Conservation (phyloP, 768 basidiomycete species). For the Suillus ampliporus region DNA sequence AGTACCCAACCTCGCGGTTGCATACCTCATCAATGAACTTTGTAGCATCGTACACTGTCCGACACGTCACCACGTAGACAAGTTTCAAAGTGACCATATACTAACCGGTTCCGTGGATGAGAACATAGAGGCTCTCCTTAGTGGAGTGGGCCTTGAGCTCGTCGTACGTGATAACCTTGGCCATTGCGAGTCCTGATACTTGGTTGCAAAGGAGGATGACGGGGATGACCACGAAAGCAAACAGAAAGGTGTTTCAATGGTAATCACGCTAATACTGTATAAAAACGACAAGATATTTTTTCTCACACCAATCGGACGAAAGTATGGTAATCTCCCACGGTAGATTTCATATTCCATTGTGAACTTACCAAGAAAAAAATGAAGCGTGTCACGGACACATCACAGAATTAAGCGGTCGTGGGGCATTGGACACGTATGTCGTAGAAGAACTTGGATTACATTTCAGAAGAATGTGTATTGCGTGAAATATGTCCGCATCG, state of each 20-base stretch:
- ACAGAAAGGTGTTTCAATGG: slow-evolving; percentile 28
- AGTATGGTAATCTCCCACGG: no score
- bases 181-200: slow-evolving; percentile 36
- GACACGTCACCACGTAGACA: slow-evolving; percentile 4
- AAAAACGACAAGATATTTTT: slow-evolving; percentile 12
- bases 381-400: neutral
- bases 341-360: no score
- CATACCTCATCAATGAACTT: slow-evolving; percentile 94
- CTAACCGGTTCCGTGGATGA: slow-evolving; percentile 85
- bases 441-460: neutral
- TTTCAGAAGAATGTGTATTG: neutral
- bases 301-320: slow-evolving; percentile 18
- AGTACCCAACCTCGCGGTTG: neutral
- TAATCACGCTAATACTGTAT: slow-evolving; percentile 1
- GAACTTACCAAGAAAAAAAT: neutral
- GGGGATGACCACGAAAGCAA: slow-evolving; percentile 27
- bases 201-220: slow-evolving; percentile 18
- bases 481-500: slow-evolving; percentile 55
- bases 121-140: slow-evolving; percentile 80
- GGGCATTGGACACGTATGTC: neutral
- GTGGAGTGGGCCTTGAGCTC: slow-evolving; percentile 79
- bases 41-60: slow-evolving; percentile 87
- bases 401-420: no score
- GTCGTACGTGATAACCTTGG: slow-evolving; percentile 68
- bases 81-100: neutral